Evolutionary conservation across 176 grass and related monocot species (phyloP).

Genomic region (Tuctoria greenei): DNA sequence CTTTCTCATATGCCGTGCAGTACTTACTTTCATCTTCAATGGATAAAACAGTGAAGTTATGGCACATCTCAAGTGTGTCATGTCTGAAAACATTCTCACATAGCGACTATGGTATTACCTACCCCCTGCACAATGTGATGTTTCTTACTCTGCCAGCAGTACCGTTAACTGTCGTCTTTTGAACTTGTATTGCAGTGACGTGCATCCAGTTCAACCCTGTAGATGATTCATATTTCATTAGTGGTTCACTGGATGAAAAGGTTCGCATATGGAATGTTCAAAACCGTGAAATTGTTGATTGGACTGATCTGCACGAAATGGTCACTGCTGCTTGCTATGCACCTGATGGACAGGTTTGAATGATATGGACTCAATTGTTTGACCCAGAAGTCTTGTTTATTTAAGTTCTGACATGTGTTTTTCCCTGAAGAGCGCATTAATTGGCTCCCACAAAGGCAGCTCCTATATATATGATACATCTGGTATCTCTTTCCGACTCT

Average conservation of each 20-base stretch:
- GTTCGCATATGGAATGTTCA: constrained; percentile 97
- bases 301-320: constrained; percentile 99
- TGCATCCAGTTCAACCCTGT: constrained; percentile 99
- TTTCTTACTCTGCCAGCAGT: constrained; percentile 29
- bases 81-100: constrained; percentile 94
- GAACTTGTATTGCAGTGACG: constrained; percentile 66
- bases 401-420: constrained; percentile 36
- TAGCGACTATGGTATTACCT: constrained; percentile 70
- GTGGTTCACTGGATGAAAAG: constrained; percentile 92
- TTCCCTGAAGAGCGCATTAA: constrained; percentile 65
- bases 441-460: constrained; percentile 88
- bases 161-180: constrained; percentile 31
- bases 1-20: constrained; percentile 47
- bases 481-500: constrained; percentile 47
- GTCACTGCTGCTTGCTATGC: constrained; percentile 90
- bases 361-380: constrained; percentile 20
- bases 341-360: constrained; percentile 91
- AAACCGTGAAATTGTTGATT: constrained; percentile 93
- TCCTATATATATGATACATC: constrained; percentile 93
- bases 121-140: constrained; percentile 1
- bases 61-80: constrained; percentile 77
- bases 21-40: constrained; percentile 96
- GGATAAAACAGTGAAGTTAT: constrained; percentile 98
- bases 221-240: constrained; percentile 97
- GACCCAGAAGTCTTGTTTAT: background rate